Base-by-base conservation (phyloP, 495 filamentous ascomycete species). In the Penicillium dipodomyicola region DNA sequence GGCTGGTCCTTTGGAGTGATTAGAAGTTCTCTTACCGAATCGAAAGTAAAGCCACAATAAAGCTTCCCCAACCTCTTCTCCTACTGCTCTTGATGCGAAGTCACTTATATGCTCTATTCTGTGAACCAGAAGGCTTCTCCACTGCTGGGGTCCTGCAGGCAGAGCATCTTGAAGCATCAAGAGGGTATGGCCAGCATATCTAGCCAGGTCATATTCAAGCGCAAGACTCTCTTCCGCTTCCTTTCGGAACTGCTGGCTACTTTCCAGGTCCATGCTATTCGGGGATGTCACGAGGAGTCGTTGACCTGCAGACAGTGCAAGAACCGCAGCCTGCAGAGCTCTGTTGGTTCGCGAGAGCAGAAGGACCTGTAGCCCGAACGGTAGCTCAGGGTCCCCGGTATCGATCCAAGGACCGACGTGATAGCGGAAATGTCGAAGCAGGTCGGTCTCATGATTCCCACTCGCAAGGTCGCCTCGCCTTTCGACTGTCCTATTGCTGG, bases 381-480 rank as follows among this genome's bases (percentile, higher is more conserved):
- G 60, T 30, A 64, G 62, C 30, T 61, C 59, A 5, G 65, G 61
- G 17, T 68, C 65, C 12, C 65, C 65, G 2, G 56, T 57, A 22
- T 68, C 65, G 19, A 68, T 65, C 65, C 65, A 68, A 11, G 65
- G 65, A 25, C 63, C 57, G 19, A 68, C 46, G 11, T 63, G 58
- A 29, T 68, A 68, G 8, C 65, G 63, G 20, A 68, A 68, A 43
- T 68, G 65, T 30, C 65, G 60, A 10, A 68, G 32, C 6, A 68
- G 17, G 29, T 65, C 63, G 4, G 65, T 68, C 43, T 68, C 65
- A 5, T 53, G 61, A 10, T 43, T 65, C 17, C 52, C 57, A 20
- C 27, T 56, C 15, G 46, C 39, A 25, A 44, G 32, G 1, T 43
- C 42, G 2, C 33, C 49, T 25, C 48, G 47, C 19, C 40, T 23